Evolutionary conservation across 768 basidiomycete species (phyloP).

Genomic region (Russula ochroleuca): DNA sequence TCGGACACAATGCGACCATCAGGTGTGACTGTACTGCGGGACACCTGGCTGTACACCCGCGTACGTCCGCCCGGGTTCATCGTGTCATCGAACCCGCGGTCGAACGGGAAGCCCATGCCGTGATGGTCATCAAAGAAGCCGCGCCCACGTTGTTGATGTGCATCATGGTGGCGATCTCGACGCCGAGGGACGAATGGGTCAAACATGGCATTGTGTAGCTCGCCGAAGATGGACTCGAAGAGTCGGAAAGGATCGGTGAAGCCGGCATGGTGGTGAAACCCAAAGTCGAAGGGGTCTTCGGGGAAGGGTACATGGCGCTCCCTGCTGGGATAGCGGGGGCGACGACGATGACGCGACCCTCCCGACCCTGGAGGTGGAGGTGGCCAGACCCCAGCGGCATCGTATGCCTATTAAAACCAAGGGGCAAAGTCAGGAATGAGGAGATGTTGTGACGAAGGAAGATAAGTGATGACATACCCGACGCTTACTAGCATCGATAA

Average conservation of each 20-base stretch:
- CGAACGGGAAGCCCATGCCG: constrained; percentile 17
- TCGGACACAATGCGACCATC: constrained; percentile 49
- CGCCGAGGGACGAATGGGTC: constrained; percentile 37
- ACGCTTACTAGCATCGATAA: constrained; percentile 58
- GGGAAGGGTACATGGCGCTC: constrained; percentile 7
- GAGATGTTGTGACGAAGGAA: neutral
- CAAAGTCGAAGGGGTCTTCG: constrained; percentile 30
- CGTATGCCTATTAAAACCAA: constrained; percentile 48
- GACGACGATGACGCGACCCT: constrained; percentile 15
- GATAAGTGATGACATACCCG: constrained; percentile 37
- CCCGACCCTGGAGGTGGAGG: constrained; percentile 41
- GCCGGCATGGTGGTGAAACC: constrained; percentile 43
- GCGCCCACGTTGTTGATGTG: constrained; percentile 1
- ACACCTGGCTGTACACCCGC: constrained; percentile 32
- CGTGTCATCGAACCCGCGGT: constrained; percentile 22
- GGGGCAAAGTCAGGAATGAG: constrained; percentile 10
- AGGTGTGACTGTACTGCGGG: constrained; percentile 30
- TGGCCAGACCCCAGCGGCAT: constrained; percentile 70
- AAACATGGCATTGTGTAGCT: constrained; percentile 22
- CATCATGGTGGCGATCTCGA: constrained; percentile 3
- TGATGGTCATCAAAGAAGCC: constrained; percentile 21
- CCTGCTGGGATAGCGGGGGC: constrained; percentile 15
- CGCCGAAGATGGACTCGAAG: constrained; percentile 66
- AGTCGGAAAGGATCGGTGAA: constrained; percentile 73
- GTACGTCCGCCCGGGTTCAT: constrained; percentile 7